These are phyloP conservation scores for Antrodiella citrinella DNA, from an alignment of 768 basidiomycete genomes.

Conservation along the genomic window DNA sequence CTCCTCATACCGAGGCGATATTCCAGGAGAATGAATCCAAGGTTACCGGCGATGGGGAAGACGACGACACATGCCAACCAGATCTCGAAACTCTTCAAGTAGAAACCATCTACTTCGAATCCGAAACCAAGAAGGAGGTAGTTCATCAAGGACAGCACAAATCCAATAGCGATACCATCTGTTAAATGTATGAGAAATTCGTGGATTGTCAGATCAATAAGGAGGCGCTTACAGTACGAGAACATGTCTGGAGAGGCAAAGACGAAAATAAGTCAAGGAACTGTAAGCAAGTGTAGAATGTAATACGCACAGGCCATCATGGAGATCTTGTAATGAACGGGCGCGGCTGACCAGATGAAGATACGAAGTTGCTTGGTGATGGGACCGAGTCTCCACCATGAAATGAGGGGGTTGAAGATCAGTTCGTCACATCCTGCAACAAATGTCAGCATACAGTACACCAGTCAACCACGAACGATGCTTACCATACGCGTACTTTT, in stretches of 20 bases:
- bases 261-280: not conserved
- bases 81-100: constrained; percentile 65
- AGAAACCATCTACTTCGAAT: constrained; percentile 60
- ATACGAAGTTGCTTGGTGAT: constrained; percentile 73
- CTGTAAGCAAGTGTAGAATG: too few species aligned
- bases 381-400: constrained; percentile 75
- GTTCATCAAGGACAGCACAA: constrained; percentile 56
- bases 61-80: constrained; percentile 68
- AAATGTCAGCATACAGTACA: not conserved
- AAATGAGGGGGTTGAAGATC: constrained; percentile 74
- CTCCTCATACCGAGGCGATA: constrained; percentile 57
- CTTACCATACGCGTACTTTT: constrained; percentile 75
- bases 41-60: constrained; percentile 60
- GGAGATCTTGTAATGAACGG: constrained; percentile 76
- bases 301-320: constrained; percentile 60
- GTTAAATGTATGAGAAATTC: constrained; percentile 1
- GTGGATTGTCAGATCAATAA: not conserved
- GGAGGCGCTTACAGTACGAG: constrained; percentile 30
- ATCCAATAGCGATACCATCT: constrained; percentile 59
- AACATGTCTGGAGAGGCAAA: constrained; percentile 29
- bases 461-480: constrained; percentile 8
- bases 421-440: constrained; percentile 60
- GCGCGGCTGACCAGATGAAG: constrained; percentile 71
- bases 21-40: constrained; percentile 60
- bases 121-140: constrained; percentile 56